phyloP scores from a whole-genome alignment of 2,329 filamentous ascomycete genomes.

The Passalora sequoiae region DNA sequence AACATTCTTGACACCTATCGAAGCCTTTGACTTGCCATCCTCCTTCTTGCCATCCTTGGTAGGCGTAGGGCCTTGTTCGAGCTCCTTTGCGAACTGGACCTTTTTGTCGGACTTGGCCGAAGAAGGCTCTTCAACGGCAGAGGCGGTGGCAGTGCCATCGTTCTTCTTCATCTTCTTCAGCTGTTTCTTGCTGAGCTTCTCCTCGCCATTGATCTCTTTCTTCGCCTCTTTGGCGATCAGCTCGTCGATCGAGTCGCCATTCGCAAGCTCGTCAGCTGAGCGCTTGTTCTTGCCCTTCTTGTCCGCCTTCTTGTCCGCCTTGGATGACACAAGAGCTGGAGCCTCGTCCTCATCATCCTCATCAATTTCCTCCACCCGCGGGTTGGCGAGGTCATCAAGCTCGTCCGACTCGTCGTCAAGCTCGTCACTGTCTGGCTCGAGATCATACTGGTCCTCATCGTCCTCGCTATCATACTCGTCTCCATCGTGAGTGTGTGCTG shows the following conservation, averaged over 20 bases:
- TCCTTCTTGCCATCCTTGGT: conserved; percentile 50
- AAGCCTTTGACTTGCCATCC: conserved; percentile 43
- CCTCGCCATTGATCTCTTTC: conserved; percentile 53
- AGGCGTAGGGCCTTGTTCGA: conserved; percentile 89
- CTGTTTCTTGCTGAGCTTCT: conserved; percentile 90
- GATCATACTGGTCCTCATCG: conserved; percentile 58
- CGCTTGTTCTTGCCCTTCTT: conserved; percentile 88
- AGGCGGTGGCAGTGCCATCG: conserved; percentile 74
- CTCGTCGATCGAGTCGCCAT: conserved; percentile 64
- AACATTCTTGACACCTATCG: conserved; percentile 69
- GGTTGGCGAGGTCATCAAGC: conserved; percentile 25
- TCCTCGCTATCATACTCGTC: conserved; percentile 59
- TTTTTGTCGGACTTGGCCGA: conserved; percentile 73
- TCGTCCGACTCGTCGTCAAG: conserved; percentile 45
- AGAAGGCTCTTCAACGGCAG: conserved; percentile 36
- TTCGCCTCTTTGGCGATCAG: conserved; percentile 71
- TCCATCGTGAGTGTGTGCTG: conserved; percentile 57
- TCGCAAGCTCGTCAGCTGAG: conserved; percentile 60
- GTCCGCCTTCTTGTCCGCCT: conserved; percentile 65
- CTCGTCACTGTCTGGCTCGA: conserved; percentile 74
- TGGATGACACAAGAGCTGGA: conserved; percentile 50
- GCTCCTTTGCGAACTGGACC: conserved; percentile 97
- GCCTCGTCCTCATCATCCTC: conserved; percentile 58
- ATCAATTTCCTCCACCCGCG: conserved; percentile 24
- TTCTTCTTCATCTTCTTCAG: conserved; percentile 99